Evolutionary conservation across 2,329 filamentous ascomycete species (phyloP), one percentile per base, ranked within the genome.

Genomic region (Bipolaris bicolor): DNA sequence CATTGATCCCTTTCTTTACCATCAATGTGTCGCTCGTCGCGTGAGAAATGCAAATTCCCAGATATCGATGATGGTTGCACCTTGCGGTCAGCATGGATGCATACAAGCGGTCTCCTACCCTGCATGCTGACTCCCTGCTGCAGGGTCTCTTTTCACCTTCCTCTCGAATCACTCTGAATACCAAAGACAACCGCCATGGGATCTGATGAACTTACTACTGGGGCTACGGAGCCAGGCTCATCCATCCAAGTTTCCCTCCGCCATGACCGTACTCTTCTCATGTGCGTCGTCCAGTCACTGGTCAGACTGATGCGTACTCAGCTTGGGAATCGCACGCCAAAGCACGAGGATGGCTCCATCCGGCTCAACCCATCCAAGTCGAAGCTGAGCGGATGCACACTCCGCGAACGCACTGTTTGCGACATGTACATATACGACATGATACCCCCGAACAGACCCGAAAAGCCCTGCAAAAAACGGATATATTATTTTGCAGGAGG

Each of bases 401-500:
- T 80, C n/a, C 62, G 60, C 5, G 76, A 83, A 60, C 74, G 79
- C 7, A 69, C 65, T 45, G 73, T 81, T 11, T 76, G 78, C 39
- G 78, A 73, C 44, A 77, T 82, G 11, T 77, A 77, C 61, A 71
- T 83, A 18, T 84, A 83, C 69, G 80, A 82, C 48, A 58, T 82
- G 5, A 44, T 64, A 9, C 61, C 74, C 4, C 68, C 67, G 2
- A 62, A 58, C 1, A 46, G 55, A 15, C 10, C 51, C 0, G 40
- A 49, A 5, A 60, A 60, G 41, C 50, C 54, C 24, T 54, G 56
- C 11, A 67, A 54, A 20, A 77, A 73, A 58, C 69, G 76, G 4
- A 72, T 87, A 22, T 81, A 83, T 58, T 87, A 86, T 57, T 85
- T 85, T 60, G 77, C 78, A 0, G 85, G 84, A 1, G 84, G 84